These are phyloP conservation scores for Penicillium flavigenum DNA, from an alignment of 495 filamentous ascomycete species.

Conservation along the genomic window DNA sequence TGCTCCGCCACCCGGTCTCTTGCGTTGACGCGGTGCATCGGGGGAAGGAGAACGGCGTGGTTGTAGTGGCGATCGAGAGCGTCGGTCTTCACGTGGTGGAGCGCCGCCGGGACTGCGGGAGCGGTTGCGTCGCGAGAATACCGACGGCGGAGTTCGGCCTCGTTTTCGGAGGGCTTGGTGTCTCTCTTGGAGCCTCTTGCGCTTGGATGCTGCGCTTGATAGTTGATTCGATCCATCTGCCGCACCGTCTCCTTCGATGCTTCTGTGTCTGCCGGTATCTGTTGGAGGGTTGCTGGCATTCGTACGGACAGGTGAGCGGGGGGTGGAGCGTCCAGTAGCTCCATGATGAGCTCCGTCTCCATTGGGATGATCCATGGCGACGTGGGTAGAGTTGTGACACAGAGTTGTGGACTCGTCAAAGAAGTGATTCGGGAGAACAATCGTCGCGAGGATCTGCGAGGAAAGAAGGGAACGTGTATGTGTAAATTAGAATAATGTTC, in stretches of 20 bases:
- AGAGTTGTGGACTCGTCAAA: neutral
- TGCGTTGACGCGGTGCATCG: conserved; percentile 64
- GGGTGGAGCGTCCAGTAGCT: neutral
- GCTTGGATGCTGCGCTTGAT: conserved; percentile 36
- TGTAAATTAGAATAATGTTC: neutral
- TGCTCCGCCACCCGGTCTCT: conserved; percentile 80
- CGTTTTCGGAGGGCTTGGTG: conserved; percentile 42
- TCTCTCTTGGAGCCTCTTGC: conserved; percentile 46
- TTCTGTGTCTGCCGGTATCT: conserved; percentile 2
- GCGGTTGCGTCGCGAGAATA: conserved; percentile 45
- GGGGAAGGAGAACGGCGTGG: conserved; percentile 43
- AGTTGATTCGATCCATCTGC: conserved; percentile 18
- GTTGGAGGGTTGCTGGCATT: neutral
- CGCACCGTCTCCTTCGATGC: conserved; percentile 11
- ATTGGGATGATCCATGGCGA: conserved; percentile 7
- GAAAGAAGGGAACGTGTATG: neutral
- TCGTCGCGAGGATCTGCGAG: neutral
- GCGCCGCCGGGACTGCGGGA: conserved; percentile 32
- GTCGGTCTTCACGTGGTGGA: conserved; percentile 27
- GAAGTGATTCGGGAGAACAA: neutral
- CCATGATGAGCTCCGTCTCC: neutral
- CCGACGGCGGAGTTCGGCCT: conserved; percentile 39
- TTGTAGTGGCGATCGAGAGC: conserved; percentile 41
- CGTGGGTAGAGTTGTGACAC: neutral
- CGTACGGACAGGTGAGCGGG: conserved; percentile 6